phyloP scores from a whole-genome alignment of 371 early-diverging fungal genomes.

The Lichtheimia ramosa region DNA sequence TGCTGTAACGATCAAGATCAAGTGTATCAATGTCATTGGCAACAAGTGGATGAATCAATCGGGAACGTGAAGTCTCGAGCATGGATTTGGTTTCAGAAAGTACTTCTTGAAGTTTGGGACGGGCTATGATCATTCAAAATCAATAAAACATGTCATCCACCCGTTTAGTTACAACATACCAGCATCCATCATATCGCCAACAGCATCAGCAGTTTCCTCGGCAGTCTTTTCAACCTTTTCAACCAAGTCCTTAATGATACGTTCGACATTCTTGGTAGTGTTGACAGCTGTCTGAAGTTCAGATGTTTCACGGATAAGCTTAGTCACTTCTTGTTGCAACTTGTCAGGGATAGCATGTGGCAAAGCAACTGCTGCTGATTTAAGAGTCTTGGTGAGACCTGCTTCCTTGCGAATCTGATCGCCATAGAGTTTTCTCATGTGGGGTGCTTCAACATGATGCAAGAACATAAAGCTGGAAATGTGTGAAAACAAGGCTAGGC shows the following conservation, averaged over 20 bases:
- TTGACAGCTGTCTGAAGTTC: constrained; percentile 33
- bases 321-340: constrained; percentile 33
- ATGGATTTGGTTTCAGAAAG: constrained; percentile 56
- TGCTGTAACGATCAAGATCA: constrained; percentile 50
- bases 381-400: constrained; percentile 68
- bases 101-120: constrained; percentile 59
- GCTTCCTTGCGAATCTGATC: constrained; percentile 75
- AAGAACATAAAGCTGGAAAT: constrained; percentile 77
- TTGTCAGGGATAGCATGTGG: constrained; percentile 34
- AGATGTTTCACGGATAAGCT: constrained; percentile 41
- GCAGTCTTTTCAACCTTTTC: constrained; percentile 61
- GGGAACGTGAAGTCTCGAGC: constrained; percentile 48
- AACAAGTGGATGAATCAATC: constrained; percentile 35
- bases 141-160: too few relatives aligned
- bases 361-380: constrained; percentile 31
- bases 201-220: constrained; percentile 56
- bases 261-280: constrained; percentile 53
- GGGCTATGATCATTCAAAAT: constrained; percentile 17
- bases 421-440: constrained; percentile 86
- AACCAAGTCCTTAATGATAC: constrained; percentile 59
- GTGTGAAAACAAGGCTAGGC: constrained; percentile 82
- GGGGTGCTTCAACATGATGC: constrained; percentile 83
- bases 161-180: neutral
- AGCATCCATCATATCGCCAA: constrained; percentile 43
- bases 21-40: constrained; percentile 52